Evolutionary conservation across 306 rosid species (phyloP).

Genomic region (Trifolium subterraneum): DNA sequence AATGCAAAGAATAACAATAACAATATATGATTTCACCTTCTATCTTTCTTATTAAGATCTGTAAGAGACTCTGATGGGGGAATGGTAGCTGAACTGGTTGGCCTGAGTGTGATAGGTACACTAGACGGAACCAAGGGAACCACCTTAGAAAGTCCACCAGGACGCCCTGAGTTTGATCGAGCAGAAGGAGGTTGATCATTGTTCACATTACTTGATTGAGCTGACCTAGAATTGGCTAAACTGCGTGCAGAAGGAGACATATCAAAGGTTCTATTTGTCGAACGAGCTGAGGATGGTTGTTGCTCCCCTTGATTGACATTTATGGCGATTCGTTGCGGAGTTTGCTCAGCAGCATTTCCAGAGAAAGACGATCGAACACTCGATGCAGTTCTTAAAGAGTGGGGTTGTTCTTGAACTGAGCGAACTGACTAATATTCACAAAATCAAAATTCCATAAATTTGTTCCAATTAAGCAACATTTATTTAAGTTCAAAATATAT

Average conservation of each 20-base stretch:
- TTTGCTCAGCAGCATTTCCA: conserved; percentile 53
- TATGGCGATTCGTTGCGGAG: conserved; percentile 51
- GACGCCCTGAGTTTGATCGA: conserved; percentile 60
- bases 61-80: conserved; percentile 47
- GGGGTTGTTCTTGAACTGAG: conserved; percentile 62
- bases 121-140: conserved; percentile 73
- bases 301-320: conserved; percentile 40
- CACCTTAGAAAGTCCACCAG: conserved; percentile 55
- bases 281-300: conserved; percentile 57
- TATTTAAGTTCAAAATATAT: background rate
- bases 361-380: conserved; percentile 44
- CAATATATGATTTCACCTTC: conserved; percentile 51
- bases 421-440: conserved; percentile 56
- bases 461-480: conserved; percentile 28
- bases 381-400: conserved; percentile 41
- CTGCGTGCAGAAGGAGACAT: conserved; percentile 62
- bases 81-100: conserved; percentile 45
- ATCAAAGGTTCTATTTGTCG: conserved; percentile 51
- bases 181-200: conserved; percentile 67
- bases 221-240: conserved; percentile 41
- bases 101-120: conserved; percentile 76
- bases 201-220: conserved; percentile 39
- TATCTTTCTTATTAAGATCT: conserved; percentile 60
- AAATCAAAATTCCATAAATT: conserved; percentile 19
- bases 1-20: background rate